Conservation (phyloP, 106 monocot species). For the Dendrobium officinale region DNA sequence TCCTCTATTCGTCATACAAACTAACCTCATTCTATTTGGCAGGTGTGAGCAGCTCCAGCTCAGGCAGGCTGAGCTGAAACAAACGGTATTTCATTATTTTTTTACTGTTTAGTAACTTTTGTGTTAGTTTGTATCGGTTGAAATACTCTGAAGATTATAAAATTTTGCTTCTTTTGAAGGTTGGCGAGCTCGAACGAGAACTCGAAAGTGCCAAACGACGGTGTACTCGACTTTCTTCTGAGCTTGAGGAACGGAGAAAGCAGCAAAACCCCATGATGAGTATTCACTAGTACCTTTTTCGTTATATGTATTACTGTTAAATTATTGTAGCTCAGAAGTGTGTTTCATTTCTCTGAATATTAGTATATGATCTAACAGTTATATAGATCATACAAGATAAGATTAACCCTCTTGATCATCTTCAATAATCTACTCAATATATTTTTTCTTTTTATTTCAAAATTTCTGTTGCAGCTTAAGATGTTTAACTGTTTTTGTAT, state of each 20-base stretch:
- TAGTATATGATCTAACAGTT: too few relatives aligned
- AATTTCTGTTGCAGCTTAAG: too few relatives aligned
- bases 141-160: not conserved
- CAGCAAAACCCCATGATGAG: not conserved
- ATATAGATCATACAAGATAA: too few relatives aligned
- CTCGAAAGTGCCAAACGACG: constrained; percentile 6
- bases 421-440: too few relatives aligned
- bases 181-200: not conserved
- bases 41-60: constrained; percentile 12
- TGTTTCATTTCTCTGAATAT: too few relatives aligned
- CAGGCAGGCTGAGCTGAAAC: constrained; percentile 6
- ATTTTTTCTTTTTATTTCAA: too few relatives aligned
- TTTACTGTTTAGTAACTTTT: too few relatives aligned
- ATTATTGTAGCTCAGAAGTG: too few relatives aligned
- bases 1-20: too few relatives aligned
- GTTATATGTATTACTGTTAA: too few relatives aligned
- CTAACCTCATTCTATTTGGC: not conserved
- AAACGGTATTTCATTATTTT: not conserved
- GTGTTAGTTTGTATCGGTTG: not conserved
- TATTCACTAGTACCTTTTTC: not conserved
- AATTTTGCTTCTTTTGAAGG: not conserved
- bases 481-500: too few relatives aligned
- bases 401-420: too few relatives aligned
- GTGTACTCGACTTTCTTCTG: not conserved
- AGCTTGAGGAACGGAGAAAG: not conserved